Evolutionary conservation across 2,329 filamentous ascomycete genomes (phyloP), one percentile per base, ranked within the genome.

Genomic region (Lasiodiplodia theobromae): DNA sequence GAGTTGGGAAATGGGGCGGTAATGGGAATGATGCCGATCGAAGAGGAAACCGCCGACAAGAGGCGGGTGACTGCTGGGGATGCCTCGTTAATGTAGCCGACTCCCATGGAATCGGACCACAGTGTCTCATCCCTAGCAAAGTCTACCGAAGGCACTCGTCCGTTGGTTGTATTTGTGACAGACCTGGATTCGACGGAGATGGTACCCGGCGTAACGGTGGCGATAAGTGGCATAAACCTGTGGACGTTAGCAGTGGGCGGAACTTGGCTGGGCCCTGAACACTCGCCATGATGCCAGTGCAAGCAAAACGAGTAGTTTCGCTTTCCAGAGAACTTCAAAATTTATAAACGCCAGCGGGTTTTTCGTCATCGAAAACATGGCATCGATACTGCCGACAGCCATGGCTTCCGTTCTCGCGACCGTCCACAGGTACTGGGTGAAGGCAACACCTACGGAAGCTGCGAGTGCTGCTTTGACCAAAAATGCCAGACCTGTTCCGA

Each of bases 191-290:
- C 34, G 8, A 66, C 34, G 16, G 62, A 66, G 6, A 66, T n/a
- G 4, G 62, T 66, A 16, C 31, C 37, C 10, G 62, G 62, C 14
- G 62, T 66, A 6, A 66, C 25, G 2, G 62, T 53, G 2, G 62
- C 62, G 10, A 38, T 18, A 3, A 66, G 23, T 8, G 62, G 62
- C 14, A 66, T 54, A 37, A 49, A 66, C 62, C 62, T 66, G 8
- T 7, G 23, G 4, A 21, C 31, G 10, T 63, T 12, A 63, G 38
- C 3, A 10, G 11, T 56, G 5, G 4, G 5, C 4, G 7, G 1
- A n/a, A 7, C 10, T 11, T 5, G 4, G 7, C 4, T 8, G 25
- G 14, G 12, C 14, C 37, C 1, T 11, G 3, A 21, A 0, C 5
- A 53, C 62, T 54, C 11, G 54, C 62, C 62, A 66, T 28, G 49